Conservation (phyloP, 73 alveolate species). For the Paramecium sexaurelia region DNA sequence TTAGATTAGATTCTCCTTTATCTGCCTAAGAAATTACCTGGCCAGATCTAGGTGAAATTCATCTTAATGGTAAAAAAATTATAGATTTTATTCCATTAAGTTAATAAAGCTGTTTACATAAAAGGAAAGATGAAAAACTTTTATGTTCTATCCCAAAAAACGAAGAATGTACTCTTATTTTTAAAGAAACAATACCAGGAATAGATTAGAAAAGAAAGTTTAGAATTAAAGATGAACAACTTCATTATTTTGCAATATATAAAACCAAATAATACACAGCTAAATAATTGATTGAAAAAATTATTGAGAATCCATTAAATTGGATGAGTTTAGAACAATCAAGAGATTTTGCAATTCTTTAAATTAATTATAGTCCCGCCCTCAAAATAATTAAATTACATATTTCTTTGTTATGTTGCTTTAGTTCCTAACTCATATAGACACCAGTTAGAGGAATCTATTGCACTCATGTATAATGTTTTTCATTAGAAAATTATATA, state of each 20-base stretch:
- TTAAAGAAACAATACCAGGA: background rate
- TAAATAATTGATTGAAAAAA: background rate
- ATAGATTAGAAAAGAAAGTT: background rate
- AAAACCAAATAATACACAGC: background rate
- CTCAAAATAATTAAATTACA: background rate
- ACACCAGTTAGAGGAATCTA: constrained; percentile 56
- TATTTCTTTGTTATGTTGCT: background rate
- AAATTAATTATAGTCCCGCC: background rate
- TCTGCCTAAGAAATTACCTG: constrained; percentile 29
- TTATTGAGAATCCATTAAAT: background rate
- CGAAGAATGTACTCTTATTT: background rate
- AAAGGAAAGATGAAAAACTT: constrained; percentile 42
- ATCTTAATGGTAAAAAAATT: background rate
- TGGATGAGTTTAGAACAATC: constrained; percentile 53
- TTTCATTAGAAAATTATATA: background rate
- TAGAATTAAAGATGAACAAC: background rate
- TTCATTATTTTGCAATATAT: background rate
- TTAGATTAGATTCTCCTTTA: background rate
- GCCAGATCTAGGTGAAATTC: constrained; percentile 55
- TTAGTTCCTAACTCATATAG: background rate
- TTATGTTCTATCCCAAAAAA: background rate
- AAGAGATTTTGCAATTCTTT: background rate
- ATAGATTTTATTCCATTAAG: background rate
- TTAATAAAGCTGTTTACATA: background rate
- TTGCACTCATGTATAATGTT: constrained; percentile 33